Base-by-base conservation (phyloP, 2,329 filamentous ascomycete species). In the Sclerotiophoma versabilis region DNA sequence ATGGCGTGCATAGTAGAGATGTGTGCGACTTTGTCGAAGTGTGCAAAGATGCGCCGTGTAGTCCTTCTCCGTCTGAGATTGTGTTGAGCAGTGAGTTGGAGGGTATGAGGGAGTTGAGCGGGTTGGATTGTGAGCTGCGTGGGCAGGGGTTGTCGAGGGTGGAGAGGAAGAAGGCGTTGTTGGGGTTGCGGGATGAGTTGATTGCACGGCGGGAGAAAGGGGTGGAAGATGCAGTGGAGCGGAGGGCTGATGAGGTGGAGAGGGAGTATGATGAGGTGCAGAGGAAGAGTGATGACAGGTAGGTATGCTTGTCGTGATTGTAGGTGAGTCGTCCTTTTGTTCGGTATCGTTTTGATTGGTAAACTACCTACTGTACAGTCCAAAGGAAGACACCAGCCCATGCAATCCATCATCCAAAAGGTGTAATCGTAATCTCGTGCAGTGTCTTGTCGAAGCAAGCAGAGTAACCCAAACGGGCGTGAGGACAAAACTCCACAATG, bases 361-460 rank as follows among this genome's bases (percentile, higher is more conserved):
- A 36, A 22, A 30, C 37, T 49, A 49, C 26, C 38, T 49, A 49
- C 37, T 49, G 37, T 49, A 42, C 46, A 49, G 29, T 42, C 37
- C n/a, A n/a, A n/a, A n/a, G n/a, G n/a, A 37, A 34, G 30, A 47
- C 33, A 38, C 46, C 36, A 33, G 14, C 39, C 27, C 46, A 41
- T 33, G 37, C 27, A 27, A 23, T 34, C 17, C 34, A 25, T 33
- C 29, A 27, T 46, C 41, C 49, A 34, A 41, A 41, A 20, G 4
- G 27, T 36, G 34, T 14, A 23, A 17, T 52, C 42, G 22, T 52
- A 26, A 22, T 30, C 49, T 46, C 29, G 15, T 52, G 11, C 27
- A 26, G 34, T 7, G 8, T 22, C n/a, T 36, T 34, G 43, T 15
- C 32, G 7, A 30, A 38, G 17, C 33, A 30, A 37, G 43, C 44